These are phyloP conservation scores for Myxozyma lipomycoides DNA, from an alignment of 805 yeast genomes.

Conservation along the genomic window DNA sequence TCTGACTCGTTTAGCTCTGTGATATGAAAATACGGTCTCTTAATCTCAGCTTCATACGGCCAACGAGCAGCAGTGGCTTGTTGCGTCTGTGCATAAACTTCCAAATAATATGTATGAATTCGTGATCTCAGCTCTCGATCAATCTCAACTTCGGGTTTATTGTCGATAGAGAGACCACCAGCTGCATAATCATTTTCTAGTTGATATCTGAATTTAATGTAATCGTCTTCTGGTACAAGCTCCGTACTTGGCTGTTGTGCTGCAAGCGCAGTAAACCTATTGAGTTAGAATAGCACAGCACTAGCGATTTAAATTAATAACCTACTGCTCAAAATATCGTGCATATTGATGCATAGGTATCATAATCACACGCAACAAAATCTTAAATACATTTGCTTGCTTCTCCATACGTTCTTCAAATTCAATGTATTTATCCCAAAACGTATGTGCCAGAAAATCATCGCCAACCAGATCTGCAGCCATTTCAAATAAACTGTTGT, in stretches of 20 bases:
- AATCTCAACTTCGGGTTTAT: constrained; percentile 36
- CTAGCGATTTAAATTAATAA: too few relatives aligned
- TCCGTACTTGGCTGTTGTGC: constrained; percentile 38
- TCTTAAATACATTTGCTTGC: constrained; percentile 43
- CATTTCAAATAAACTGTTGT: constrained; percentile 41
- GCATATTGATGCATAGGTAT: constrained; percentile 87
- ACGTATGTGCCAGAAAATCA: constrained; percentile 69
- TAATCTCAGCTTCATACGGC: constrained; percentile 65
- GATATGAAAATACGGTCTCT: constrained; percentile 56
- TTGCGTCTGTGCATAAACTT: constrained; percentile 48
- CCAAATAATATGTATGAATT: constrained; percentile 45
- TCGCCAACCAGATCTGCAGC: constrained; percentile 56
- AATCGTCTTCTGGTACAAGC: constrained; percentile 34
- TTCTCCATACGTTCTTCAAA: constrained; percentile 51
- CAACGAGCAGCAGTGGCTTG: constrained; percentile 56
- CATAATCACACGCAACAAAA: constrained; percentile 35
- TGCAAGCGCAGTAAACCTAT: constrained; percentile 31
- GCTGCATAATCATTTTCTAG: constrained; percentile 20
- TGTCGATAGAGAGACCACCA: neutral
- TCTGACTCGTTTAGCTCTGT: constrained; percentile 45
- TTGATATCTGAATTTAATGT: constrained; percentile 34
- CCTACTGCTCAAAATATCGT: constrained; percentile 52
- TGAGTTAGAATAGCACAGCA: neutral
- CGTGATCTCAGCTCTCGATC: constrained; percentile 42
- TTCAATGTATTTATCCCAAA: constrained; percentile 77